phyloP scores from a whole-genome alignment of 352 stramenopile species.

The Pythium oligandrum region DNA sequence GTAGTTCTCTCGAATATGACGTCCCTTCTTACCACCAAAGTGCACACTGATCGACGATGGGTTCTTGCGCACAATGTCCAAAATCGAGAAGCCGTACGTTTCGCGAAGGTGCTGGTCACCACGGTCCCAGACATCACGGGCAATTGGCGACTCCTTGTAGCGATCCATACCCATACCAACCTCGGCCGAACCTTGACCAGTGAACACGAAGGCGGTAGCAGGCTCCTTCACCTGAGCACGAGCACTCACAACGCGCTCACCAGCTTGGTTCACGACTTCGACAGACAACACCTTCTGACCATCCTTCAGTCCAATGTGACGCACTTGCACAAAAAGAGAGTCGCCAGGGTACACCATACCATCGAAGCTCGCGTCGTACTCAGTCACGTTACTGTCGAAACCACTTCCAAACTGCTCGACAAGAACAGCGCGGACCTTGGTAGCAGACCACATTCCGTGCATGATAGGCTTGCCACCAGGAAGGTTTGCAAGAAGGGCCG shows the following conservation, averaged over 20 bases:
- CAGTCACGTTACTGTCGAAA: constrained; percentile 62
- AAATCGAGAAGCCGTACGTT: constrained; percentile 86
- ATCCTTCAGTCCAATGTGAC: constrained; percentile 56
- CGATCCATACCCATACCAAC: constrained; percentile 89
- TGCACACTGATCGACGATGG: constrained; percentile 79
- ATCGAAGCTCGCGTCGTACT: constrained; percentile 79
- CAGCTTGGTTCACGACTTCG: constrained; percentile 67
- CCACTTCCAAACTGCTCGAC: constrained; percentile 41
- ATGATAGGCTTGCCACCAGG: constrained; percentile 77
- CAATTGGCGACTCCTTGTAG: constrained; percentile 62
- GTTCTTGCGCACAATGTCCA: constrained; percentile 86
- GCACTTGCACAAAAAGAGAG: constrained; percentile 72
- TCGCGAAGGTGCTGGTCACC: constrained; percentile 64
- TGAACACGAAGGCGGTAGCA: constrained; percentile 82
- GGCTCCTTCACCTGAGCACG: constrained; percentile 65
- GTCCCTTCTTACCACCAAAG: constrained; percentile 80
- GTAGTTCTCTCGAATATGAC: constrained; percentile 82
- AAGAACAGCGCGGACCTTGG: constrained; percentile 73
- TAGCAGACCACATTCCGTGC: constrained; percentile 86
- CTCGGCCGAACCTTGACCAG: constrained; percentile 75
- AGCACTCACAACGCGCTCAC: constrained; percentile 73
- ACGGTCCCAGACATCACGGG: constrained; percentile 77
- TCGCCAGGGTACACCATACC: constrained; percentile 87
- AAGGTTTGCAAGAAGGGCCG: constrained; percentile 68
- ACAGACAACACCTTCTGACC: constrained; percentile 67